A percentile compares a stretch with the other conserved stretches of the same genome.
Evolutionary conservation across 768 basidiomycete genomes (phyloP).

Genomic region (Tubosaeta sp.): DNA sequence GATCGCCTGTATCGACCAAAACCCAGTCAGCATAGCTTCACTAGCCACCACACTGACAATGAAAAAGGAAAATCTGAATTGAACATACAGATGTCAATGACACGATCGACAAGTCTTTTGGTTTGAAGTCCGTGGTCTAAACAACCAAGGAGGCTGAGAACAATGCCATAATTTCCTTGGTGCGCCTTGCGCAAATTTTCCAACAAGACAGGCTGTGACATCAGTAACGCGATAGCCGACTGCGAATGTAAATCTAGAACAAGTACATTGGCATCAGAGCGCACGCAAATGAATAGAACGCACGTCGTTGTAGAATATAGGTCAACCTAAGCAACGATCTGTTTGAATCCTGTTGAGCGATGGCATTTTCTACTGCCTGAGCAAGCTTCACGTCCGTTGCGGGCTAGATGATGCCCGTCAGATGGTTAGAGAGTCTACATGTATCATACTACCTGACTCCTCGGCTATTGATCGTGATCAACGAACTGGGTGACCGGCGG

Average conservation of each 20-base stretch:
- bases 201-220: conserved; percentile 72
- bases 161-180: conserved; percentile 87
- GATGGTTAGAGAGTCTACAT: neutral
- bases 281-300: conserved; percentile 11
- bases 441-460: conserved; percentile 25
- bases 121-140: conserved; percentile 79
- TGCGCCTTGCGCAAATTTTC: conserved; percentile 89
- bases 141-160: conserved; percentile 90
- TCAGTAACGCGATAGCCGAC: conserved; percentile 80
- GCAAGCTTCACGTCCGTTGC: conserved; percentile 56
- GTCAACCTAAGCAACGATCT: conserved; percentile 74
- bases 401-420: conserved; percentile 22
- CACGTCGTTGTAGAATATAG: conserved; percentile 77
- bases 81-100: conserved; percentile 68
- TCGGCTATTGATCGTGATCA: conserved; percentile 16
- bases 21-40: conserved; percentile 5
- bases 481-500: neutral
- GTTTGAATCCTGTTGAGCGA: conserved; percentile 74
- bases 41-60: neutral
- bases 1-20: conserved; percentile 59
- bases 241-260: conserved; percentile 64
- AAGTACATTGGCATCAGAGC: neutral
- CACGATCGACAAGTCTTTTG: conserved; percentile 87
- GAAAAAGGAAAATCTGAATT: neutral
- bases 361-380: conserved; percentile 69